Base-by-base conservation (phyloP, 306 rosid genomes). In the Vicia villosa region DNA sequence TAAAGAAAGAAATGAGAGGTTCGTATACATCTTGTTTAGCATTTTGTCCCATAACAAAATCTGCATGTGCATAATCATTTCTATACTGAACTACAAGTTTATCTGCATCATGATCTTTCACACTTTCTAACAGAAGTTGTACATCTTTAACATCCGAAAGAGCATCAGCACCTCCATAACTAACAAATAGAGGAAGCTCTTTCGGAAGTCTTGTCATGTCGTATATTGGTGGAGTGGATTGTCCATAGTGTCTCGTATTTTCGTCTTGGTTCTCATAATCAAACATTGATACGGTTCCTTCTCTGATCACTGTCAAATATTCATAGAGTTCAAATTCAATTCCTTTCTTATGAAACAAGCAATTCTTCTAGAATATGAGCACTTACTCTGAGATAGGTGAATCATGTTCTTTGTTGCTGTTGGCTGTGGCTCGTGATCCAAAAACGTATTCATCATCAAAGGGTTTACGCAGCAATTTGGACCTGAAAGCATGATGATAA, bases 371-470 rank as follows among this genome's bases (percentile, higher is more conserved):
- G 50, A 73, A 60, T 42, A 30, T 54, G 46, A 62, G 17, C 19
- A 62, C 95, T 70, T 83, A 90, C 98, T 93, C 73, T 93, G 97
- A 80, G 97, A 79, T 21, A 91, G 69, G 79, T 94, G 97, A 55
- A 94, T 74, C 95, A 91, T 77, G 87, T 88, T 88, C 84, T 88
- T 91, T 19, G 96, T 94, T 51, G 99, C 85, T 3, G 96, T 76
- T 64, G 99, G 76, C 74, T 91, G 99, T 70, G 96, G 97, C 74
- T 94, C 99, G 14, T 91, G 92, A 15, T 80, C 89, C 69, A 94
- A 81, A 74, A 91, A 87, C 3, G 74, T 69, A 38, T 78, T 85
- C 9, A 89, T 79, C 36, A 87, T 81, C 11, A 96, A 84, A 59
- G 95, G 86, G 51, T 65, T 83, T 49, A 90, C 20, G 67, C 96